These are phyloP conservation scores for Fusarium sacchari DNA, from an alignment of 2,329 filamentous ascomycete species.

Conservation along the genomic window DNA sequence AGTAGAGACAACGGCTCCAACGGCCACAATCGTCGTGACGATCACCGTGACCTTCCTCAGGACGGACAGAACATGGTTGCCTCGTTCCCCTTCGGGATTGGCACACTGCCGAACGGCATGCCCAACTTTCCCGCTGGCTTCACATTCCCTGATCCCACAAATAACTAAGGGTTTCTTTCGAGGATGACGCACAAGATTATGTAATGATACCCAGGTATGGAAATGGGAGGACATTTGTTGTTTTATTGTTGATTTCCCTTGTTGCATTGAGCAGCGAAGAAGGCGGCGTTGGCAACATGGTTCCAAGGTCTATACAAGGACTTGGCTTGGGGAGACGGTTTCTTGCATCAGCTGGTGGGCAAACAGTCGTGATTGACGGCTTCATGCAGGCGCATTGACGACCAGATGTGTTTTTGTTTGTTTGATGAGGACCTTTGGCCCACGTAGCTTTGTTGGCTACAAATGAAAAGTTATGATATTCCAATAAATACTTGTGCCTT, in stretches of 20 bases:
- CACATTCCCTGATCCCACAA: slow-evolving; percentile 50
- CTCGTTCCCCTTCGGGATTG: slow-evolving; percentile 54
- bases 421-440: neutral
- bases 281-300: slow-evolving; percentile 25
- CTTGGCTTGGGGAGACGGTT: neutral
- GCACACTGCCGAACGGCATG: slow-evolving; percentile 55
- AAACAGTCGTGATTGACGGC: slow-evolving; percentile 3
- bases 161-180: slow-evolving; percentile 20
- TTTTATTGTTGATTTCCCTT: slow-evolving; percentile 24
- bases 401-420: slow-evolving; percentile 3
- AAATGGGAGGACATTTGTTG: slow-evolving; percentile 31
- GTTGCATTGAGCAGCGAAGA: slow-evolving; percentile 10
- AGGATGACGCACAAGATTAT: slow-evolving; percentile 15
- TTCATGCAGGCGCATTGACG: neutral
- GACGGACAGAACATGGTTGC: slow-evolving; percentile 40
- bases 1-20: slow-evolving; percentile 46
- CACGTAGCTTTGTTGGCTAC: slow-evolving; percentile 18
- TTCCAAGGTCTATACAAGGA: slow-evolving; percentile 1
- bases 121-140: slow-evolving; percentile 55
- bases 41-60: slow-evolving; percentile 36
- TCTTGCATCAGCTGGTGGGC: slow-evolving; percentile 14
- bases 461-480: slow-evolving; percentile 27
- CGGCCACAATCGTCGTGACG: slow-evolving; percentile 35
- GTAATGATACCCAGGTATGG: slow-evolving; percentile 32
- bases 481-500: neutral